Conservation (phyloP, 495 filamentous ascomycete species). For the Podospora bellae-mahoneyi region DNA sequence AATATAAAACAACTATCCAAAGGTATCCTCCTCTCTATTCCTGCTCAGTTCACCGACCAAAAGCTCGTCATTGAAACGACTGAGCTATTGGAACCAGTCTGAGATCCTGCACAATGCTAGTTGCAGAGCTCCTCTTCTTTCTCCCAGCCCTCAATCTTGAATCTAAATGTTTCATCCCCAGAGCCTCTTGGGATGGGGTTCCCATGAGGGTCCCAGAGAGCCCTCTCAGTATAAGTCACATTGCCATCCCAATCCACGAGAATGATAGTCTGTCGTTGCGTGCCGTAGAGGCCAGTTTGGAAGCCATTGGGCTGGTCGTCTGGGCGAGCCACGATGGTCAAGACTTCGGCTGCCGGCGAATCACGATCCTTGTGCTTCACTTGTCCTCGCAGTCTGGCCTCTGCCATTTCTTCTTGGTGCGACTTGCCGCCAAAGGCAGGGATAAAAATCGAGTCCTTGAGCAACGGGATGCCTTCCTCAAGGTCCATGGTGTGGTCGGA, state of each 20-base stretch:
- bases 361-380: slow-evolving; percentile 18
- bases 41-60: not conserved
- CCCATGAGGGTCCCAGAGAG: slow-evolving; percentile 68
- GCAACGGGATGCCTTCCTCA: slow-evolving; percentile 64
- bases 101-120: not conserved
- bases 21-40: not conserved
- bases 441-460: slow-evolving; percentile 81
- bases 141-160: slow-evolving; percentile 55
- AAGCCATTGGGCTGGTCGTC: slow-evolving; percentile 37
- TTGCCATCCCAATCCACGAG: slow-evolving; percentile 72
- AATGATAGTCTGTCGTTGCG: slow-evolving; percentile 85
- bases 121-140: slow-evolving; percentile 17
- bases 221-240: slow-evolving; percentile 78
- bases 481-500: slow-evolving; percentile 55
- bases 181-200: slow-evolving; percentile 56
- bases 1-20: not conserved
- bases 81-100: not conserved
- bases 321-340: slow-evolving; percentile 32
- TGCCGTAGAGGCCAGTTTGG: slow-evolving; percentile 74
- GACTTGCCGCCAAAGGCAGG: slow-evolving; percentile 61
- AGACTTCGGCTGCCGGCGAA: slow-evolving; percentile 17
- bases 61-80: not conserved
- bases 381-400: slow-evolving; percentile 41
- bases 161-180: slow-evolving; percentile 62
- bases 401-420: slow-evolving; percentile 46